phyloP scores from a whole-genome alignment of 2,329 filamentous ascomycete genomes.

The Aspergillus jensenii region DNA sequence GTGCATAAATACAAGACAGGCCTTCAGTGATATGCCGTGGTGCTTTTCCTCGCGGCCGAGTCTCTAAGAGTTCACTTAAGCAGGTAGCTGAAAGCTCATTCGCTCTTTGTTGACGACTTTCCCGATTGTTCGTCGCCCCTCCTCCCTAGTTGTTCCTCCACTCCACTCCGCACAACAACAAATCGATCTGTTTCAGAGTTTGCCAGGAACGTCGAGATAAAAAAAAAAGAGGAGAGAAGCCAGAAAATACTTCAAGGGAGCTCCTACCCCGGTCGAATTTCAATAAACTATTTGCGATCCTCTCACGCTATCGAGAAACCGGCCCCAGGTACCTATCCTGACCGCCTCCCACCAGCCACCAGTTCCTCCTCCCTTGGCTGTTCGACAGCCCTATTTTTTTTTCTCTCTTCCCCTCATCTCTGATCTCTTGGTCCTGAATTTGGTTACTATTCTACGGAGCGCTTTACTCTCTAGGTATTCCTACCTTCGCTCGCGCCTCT shows the following conservation, averaged over 20 bases:
- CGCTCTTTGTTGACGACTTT: conserved; percentile 13
- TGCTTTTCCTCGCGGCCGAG: not conserved
- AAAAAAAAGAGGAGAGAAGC: not conserved
- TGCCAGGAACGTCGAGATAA: not conserved
- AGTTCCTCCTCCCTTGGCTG: conserved; percentile 11
- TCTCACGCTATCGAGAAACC: not conserved
- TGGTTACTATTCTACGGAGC: not conserved
- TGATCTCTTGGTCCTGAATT: not conserved
- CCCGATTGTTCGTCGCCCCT: conserved; percentile 6
- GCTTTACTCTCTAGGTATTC: not conserved
- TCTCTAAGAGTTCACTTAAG: not conserved
- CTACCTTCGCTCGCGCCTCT: not conserved
- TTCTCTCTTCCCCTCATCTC: conserved; percentile 3
- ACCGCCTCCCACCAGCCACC: conserved; percentile 28
- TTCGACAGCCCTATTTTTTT: conserved; percentile 4
- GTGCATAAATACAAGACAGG: not conserved
- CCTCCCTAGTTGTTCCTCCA: conserved; percentile 6
- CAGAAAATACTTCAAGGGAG: not conserved
- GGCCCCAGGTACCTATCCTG: conserved; percentile 12
- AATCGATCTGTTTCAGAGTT: not conserved
- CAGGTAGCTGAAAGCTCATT: conserved; percentile 4
- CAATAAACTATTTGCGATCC: not conserved
- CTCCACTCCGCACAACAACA: conserved; percentile 13
- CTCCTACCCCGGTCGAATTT: not conserved
- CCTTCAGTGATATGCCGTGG: not conserved